Base-by-base conservation (phyloP, 1,284 basidiomycete genomes). In the Ustilago curta region DNA sequence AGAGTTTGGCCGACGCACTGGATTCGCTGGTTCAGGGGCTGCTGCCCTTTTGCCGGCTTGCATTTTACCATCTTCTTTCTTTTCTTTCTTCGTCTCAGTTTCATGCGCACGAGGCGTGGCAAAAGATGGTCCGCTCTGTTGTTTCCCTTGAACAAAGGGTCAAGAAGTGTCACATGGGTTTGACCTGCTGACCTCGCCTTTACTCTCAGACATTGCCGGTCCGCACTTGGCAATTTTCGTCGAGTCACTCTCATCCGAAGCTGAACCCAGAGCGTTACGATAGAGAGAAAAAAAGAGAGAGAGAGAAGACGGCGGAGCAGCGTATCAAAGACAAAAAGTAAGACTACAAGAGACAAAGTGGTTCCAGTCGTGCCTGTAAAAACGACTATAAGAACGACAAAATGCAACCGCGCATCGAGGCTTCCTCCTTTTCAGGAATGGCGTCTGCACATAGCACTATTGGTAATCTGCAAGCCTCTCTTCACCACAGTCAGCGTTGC, bases 131-230 rank as follows among this genome's bases (percentile, higher is more conserved):
- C 27, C 27, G 27, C 11, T 11, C 12, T 32, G 8, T 37, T 37
- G 11, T 37, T 37, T 37, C 6, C 35, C 16, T 37, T 14, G 35
- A 37, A 37, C 43, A 45, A 18, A 45, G 43, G 23, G 43, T 8
- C 12, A 44, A 23, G 11, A 23, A 44, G 7, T 11, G 21, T 12
- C 8, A 12, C 6, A 23, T n/a, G 11, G 4, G 23, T 12, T 23
- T 45, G 43, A 27, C 25, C 23, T 45, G 43, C 43, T 45, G 43
- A 45, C 43, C 43, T 45, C 43, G 18, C 40, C 40, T 42, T n/a
- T 21, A n/a, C 4, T 42, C 40, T 19, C n/a, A n/a, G 21, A n/a
- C 19, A n/a, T 42, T 21, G 40, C 40, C 40, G 19, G 40, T 42
- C 40, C n/a, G 40, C 40, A 42, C 18, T 3, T 5, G 0, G 21